Evolutionary conservation across 2,329 filamentous ascomycete species (phyloP), one percentile per base, ranked within the genome.

Genomic region (Aspergillus sp.): DNA sequence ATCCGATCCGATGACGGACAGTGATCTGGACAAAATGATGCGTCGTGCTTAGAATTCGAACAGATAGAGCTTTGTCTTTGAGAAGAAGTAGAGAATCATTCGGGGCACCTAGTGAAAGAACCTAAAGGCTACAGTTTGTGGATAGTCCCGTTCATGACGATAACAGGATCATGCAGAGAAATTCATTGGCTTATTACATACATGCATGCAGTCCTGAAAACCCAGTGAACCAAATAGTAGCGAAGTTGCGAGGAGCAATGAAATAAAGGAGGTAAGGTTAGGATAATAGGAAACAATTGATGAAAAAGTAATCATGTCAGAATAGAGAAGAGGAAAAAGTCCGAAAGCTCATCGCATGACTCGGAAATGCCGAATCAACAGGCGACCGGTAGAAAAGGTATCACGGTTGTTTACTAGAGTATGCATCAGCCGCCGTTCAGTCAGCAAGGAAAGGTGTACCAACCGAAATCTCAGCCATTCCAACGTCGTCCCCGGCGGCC

Each of bases 381-480:
- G 50, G 51, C 46, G 46, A 38, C 60, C 59, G 31, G n/a, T 28
- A 61, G 59, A 23, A 47, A 57, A 48, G 46, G 54, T 57, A 63
- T 61, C 58, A 62, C 30, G 56, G 23, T 13, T 23, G 60, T 66
- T 69, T 65, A 69, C 67, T 69, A 49, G 7, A 31, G 11, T 5
- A 11, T 28, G 17, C 9, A 51, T 54, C 41, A 61, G 61, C 23
- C 15, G 13, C 22, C 22, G 8, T 7, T 23, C 11, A 13, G 7
- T 25, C n/a, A 3, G 5, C 9, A 1, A 22, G 19, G 30, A 15
- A 25, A 13, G 28, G 22, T 46, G 17, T n/a, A 70, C 78, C 76
- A 76, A 82, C 82, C 72, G 82, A 80, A 67, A 85, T 84, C 74
- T 85, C 84, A 66, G 85, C 84, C 83, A 85, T 85, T 64, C 79